Evolutionary conservation across 176 grass and related monocot species (phyloP).

Genomic region (Bonia amplexicaulis): DNA sequence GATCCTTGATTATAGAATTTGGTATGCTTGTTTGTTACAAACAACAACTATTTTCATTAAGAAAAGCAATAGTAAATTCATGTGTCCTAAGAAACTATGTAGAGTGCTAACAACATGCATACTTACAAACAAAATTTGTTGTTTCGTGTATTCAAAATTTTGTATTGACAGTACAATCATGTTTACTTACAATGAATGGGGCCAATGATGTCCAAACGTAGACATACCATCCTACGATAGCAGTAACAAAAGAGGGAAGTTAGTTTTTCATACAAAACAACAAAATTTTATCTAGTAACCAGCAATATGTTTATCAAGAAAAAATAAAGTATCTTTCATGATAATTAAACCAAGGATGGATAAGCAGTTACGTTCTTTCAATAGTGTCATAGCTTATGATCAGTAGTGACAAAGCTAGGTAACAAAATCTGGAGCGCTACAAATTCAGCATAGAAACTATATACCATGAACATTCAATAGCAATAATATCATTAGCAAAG

Average conservation of each 20-base stretch:
- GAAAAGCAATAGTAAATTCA: neutral
- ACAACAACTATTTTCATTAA: neutral
- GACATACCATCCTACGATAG: constrained; percentile 58
- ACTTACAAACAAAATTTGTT: neutral
- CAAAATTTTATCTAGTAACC: neutral
- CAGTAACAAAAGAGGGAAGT: neutral
- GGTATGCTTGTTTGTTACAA: neutral
- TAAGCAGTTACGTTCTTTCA: neutral
- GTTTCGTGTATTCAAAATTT: neutral
- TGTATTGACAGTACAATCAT: neutral
- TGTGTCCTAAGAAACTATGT: neutral
- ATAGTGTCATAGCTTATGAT: neutral
- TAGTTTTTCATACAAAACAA: neutral
- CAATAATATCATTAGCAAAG: constrained; percentile 75
- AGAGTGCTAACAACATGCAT: neutral
- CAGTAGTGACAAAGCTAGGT: neutral
- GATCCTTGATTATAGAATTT: neutral
- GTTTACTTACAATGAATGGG: constrained; percentile 77
- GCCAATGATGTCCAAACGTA: constrained; percentile 67
- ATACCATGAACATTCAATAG: constrained; percentile 86
- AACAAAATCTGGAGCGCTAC: neutral
- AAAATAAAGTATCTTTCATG: neutral
- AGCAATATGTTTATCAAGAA: neutral
- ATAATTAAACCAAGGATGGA: neutral
- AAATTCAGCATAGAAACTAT: neutral